Evolutionary conservation across 768 basidiomycete species (phyloP), one percentile per base, ranked within the genome.

Genomic region (Mycena pura): DNA sequence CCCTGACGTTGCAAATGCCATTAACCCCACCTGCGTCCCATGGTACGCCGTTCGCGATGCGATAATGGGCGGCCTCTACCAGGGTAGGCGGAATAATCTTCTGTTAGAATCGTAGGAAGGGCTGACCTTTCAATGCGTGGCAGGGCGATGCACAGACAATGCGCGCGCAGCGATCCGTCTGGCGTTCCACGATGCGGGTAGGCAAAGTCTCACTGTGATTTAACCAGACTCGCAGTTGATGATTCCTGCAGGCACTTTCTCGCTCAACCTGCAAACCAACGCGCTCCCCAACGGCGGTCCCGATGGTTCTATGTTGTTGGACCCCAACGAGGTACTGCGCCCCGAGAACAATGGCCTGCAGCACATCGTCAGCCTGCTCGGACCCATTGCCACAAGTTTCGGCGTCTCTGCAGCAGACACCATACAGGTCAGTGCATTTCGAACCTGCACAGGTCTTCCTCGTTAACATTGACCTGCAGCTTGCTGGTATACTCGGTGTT

Each of bases 271-370:
- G 14, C 25, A 62, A 36, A 45, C 60, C 14, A 27, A 46, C n/a
- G 60, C 54, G 10, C 46, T 17, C 3, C 45, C 48, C n/a, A 62
- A 56, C 17, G 60, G 60, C 6, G 60, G 5, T 5, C 46, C 60
- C 1, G 60, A 62, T 29, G 60, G 60, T 2, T 62, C 60, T 5
- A 47, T 62, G 34, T n/a, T 62, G 19, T 5, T 11, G 9, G 43
- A 56, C 32, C 60, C 60, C 11, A 40, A 25, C 9, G 50, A 52
- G 32, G 54, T 56, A n/a, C 15, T 36, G 22, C 41, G 43, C 8
- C 28, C 53, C 6, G 53, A 55, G 2, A 55, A 56, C 31, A 56
- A 56, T 32, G 53, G 53, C 27, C 32, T 55, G 5, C 28, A 32
- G 17, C 36, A 11, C 9, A 56, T 56, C 31, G 54, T 56, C 43